These are phyloP conservation scores for Metschnikowia borealis DNA, from an alignment of 805 yeast genomes.

Conservation along the genomic window DNA sequence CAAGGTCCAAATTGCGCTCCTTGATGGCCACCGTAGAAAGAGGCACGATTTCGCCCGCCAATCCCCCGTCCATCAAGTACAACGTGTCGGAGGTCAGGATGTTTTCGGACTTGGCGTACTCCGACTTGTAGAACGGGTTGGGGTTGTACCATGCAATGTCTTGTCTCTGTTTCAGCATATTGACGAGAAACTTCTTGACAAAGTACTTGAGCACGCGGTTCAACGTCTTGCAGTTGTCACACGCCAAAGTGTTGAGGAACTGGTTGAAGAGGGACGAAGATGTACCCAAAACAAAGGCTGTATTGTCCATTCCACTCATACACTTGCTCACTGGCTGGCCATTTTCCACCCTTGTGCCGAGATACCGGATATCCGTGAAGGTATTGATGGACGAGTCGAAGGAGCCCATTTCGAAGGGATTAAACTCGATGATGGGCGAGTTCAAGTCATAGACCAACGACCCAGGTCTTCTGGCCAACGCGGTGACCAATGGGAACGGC, in stretches of 20 bases:
- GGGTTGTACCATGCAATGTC: slow-evolving; percentile 36
- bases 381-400: slow-evolving; percentile 37
- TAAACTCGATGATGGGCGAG: slow-evolving; percentile 39
- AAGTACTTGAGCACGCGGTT: slow-evolving; percentile 24
- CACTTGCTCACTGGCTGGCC: slow-evolving; percentile 30
- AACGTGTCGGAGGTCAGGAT: slow-evolving; percentile 28
- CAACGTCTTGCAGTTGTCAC: slow-evolving; percentile 28
- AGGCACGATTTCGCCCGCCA: slow-evolving; percentile 36
- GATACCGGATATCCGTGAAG: slow-evolving; percentile 34
- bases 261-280: slow-evolving; percentile 39
- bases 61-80: slow-evolving; percentile 38
- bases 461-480: slow-evolving; percentile 35
- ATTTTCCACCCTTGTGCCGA: slow-evolving; percentile 33
- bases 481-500: slow-evolving; percentile 39
- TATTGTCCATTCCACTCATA: slow-evolving; percentile 35
- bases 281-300: slow-evolving; percentile 37
- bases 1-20: slow-evolving; percentile 34
- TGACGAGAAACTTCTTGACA: slow-evolving; percentile 22
- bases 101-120: slow-evolving; percentile 25
- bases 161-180: slow-evolving; percentile 21
- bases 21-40: slow-evolving; percentile 30
- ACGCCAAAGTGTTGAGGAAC: slow-evolving; percentile 32
- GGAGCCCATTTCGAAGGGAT: slow-evolving; percentile 42
- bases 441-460: slow-evolving; percentile 28
- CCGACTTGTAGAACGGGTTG: slow-evolving; percentile 33